Evolutionary conservation across 2,329 filamentous ascomycete genomes (phyloP), one percentile per base, ranked within the genome.

Genomic region (Capronia americana): DNA sequence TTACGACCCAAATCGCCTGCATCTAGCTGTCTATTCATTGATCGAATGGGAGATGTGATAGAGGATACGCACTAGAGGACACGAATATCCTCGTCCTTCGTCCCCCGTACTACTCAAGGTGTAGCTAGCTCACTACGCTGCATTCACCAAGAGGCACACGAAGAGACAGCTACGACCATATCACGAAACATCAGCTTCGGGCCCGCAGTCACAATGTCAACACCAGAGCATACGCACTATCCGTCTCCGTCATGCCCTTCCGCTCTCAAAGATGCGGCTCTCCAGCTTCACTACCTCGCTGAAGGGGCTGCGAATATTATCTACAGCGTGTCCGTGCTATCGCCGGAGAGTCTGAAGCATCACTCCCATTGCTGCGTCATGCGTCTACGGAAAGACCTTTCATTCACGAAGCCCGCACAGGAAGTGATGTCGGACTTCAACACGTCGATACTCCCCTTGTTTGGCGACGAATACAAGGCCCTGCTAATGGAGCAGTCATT

Each of bases 231-330:
- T 11, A 26, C 50, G 12, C 67, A 66, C 53, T 20, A 28, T n/a
- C 44, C 59, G 10, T 64, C 60, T 17, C 24, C 68, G n/a, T 57
- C 48, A 23, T 66, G 68, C 32, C 68, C 63, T 1, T 34, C 59
- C 12, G 41, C 56, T 14, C 51, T 70, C 34, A 30, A 55, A 8
- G 20, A n/a, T 4, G 65, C 68, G 26, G 44, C 12, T 1, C 32
- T 70, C 23, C 58, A 64, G 14, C 65, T 71, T 6, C 57, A 66
- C 46, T 87, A 86, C 69, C 77, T 87, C 10, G 83, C 83, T 26
- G 91, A 95, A 77, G 92, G 91, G 26, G 88, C 90, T 26, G 91
- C 92, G 61, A 94, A 95, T 76, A 85, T 90, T 59, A 89, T 93
- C 69, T 93, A 69, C 64, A 71, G 76, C 61, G 51, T 70, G 66